phyloP scores from a whole-genome alignment of 441 rosid genomes.

The Metrosideros polymorpha region DNA sequence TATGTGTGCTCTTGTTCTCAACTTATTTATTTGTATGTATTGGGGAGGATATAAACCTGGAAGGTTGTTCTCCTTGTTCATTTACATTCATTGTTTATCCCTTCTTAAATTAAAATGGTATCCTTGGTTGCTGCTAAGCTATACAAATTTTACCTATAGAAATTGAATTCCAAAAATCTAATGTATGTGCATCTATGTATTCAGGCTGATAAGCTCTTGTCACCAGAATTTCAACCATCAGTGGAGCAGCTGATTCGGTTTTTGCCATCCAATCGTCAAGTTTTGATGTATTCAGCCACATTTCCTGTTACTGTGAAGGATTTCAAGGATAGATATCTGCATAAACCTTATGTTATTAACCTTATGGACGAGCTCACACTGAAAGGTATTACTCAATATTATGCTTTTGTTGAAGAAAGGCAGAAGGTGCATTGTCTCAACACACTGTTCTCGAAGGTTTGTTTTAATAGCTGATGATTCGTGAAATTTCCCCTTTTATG shows the following conservation, averaged over 20 bases:
- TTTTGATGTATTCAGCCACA: constrained; percentile 95
- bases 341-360: constrained; percentile 80
- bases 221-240: constrained; percentile 98
- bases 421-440: constrained; percentile 98
- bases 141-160: not conserved
- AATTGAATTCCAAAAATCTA: constrained; percentile 2
- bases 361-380: constrained; percentile 99
- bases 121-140: not conserved
- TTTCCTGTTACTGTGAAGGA: constrained; percentile 97
- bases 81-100: not conserved
- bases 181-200: constrained; percentile 14
- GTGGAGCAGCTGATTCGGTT: constrained; percentile 83
- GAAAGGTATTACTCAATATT: constrained; percentile 91
- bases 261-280: constrained; percentile 72
- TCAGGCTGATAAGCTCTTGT: constrained; percentile 96
- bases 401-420: constrained; percentile 98
- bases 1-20: not conserved
- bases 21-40: not conserved
- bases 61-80: not conserved
- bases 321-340: constrained; percentile 81
- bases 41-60: not conserved
- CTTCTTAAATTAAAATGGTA: not conserved
- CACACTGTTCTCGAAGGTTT: constrained; percentile 94
- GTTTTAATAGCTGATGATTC: constrained; percentile 4
- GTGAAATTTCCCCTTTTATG: not conserved